Base-by-base conservation (phyloP, 345 rosid genomes). In the Theobroma cacao region DNA sequence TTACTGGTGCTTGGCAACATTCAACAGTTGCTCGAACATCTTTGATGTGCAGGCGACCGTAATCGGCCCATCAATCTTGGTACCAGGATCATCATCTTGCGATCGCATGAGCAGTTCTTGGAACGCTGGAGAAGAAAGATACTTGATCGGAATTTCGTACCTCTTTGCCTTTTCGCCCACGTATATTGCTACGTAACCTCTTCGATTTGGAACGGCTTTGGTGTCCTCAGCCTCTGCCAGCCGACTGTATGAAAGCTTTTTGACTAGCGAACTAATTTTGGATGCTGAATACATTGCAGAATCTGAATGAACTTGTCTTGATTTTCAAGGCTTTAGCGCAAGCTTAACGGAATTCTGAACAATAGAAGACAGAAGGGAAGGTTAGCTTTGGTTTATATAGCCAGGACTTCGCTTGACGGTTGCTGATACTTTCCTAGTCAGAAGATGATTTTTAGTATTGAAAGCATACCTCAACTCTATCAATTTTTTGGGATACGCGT, bases 61-160 rank as follows among this genome's bases (percentile, higher is more conserved):
- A 17, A 62, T 33, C 1, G 67, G 67, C 22, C 67, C 67, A 62
- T 62, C 67, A 31, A 62, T 62, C 67, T 62, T 62, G 41, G 67
- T 20, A 0, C 31, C 67, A 7, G 31, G 67, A 3, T 31, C 67
- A 1, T 62, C 67, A 7, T 34, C 41, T 62, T 33, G 67, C 12
- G 67, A 31, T 7, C 12, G 40, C 2, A 62, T 7, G 3, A 62
- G 40, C 67, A 62, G 22, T 31, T 62, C 40, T 6, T 31, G 40
- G 31, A 62, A 62, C n/a, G 12, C 22, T 15, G 41, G 22, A 17
- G 12, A 31, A 31, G 67, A 62, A 12, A 62, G 67, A 31, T 31
- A 33, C 22, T 62, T 62, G 41, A 62, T 33, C 5, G 67, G 67
- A 31, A 62, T 22, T 33, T 31, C 41, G 5, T 15, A 62, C 4